phyloP scores from a whole-genome alignment of 2,329 filamentous ascomycete species.

The Ambrosiella cleistominuta region DNA sequence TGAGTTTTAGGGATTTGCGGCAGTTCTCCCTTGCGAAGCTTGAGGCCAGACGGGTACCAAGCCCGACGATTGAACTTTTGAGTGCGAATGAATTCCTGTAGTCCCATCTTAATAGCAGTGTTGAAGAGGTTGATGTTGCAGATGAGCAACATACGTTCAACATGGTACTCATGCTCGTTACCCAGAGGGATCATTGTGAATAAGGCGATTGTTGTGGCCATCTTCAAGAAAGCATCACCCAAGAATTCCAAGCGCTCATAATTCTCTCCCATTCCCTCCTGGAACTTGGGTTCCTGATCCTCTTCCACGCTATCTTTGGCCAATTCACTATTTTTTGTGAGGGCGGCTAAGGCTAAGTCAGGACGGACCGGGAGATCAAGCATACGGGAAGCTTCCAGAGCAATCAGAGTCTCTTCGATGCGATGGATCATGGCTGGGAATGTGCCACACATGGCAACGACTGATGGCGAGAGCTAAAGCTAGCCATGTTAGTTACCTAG shows the following conservation, averaged over 20 bases:
- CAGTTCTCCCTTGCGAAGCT: constrained; percentile 55
- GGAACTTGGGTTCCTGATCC: constrained; percentile 17
- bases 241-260: constrained; percentile 91
- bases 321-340: constrained; percentile 78
- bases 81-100: constrained; percentile 66
- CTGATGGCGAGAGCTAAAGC: constrained; percentile 42
- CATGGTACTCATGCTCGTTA: constrained; percentile 75
- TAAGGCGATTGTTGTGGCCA: constrained; percentile 79
- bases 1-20: constrained; percentile 34
- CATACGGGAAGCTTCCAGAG: constrained; percentile 51
- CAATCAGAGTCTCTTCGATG: constrained; percentile 65
- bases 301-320: constrained; percentile 46
- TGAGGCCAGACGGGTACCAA: constrained; percentile 77
- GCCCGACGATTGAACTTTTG: constrained; percentile 60
- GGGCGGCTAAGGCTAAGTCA: constrained; percentile 62
- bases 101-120: constrained; percentile 47
- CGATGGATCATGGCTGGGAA: constrained; percentile 75
- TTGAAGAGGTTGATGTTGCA: constrained; percentile 85
- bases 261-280: constrained; percentile 77
- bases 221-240: constrained; percentile 86
- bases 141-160: constrained; percentile 74
- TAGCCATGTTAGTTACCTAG: constrained; percentile 12
- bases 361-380: constrained; percentile 48
- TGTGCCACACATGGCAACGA: constrained; percentile 56
- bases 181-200: constrained; percentile 60